Conservation (phyloP, 2,329 filamentous ascomycete genomes). For the Rutstroemia sp. region DNA sequence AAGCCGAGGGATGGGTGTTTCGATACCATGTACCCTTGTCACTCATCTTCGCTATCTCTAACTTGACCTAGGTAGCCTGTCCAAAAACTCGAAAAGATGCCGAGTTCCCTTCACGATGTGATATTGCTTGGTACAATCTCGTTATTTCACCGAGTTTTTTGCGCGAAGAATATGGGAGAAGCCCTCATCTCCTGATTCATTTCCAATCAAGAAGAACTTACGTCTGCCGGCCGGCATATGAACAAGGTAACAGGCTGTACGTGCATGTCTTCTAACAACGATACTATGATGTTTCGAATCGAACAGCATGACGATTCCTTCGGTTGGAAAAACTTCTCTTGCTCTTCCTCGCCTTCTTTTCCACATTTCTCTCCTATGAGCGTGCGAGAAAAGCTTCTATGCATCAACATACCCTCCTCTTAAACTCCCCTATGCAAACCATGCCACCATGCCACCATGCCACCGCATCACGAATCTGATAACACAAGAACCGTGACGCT, state of each 20-base stretch:
- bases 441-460: slow-evolving; percentile 7
- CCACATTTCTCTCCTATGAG: neutral
- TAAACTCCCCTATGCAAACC: neutral
- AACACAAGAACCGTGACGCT: slow-evolving; percentile 4
- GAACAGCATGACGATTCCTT: neutral
- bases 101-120: no score
- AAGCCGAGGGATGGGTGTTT: no score
- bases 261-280: neutral
- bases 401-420: neutral
- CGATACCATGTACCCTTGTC: no score
- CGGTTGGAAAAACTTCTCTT: neutral
- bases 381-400: neutral
- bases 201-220: neutral
- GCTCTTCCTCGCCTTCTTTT: neutral
- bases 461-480: neutral
- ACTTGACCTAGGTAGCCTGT: no score
- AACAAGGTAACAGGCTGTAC: slow-evolving; percentile 2
- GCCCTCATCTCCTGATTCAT: slow-evolving; percentile 6
- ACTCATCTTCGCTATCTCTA: no score
- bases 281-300: neutral
- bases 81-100: no score
- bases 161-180: slow-evolving; percentile 6
- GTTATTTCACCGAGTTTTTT: slow-evolving; percentile 10
- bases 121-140: no score
- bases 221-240: slow-evolving; percentile 8